phyloP scores from a whole-genome alignment of 768 basidiomycete genomes.

The Mycena indigotica region DNA sequence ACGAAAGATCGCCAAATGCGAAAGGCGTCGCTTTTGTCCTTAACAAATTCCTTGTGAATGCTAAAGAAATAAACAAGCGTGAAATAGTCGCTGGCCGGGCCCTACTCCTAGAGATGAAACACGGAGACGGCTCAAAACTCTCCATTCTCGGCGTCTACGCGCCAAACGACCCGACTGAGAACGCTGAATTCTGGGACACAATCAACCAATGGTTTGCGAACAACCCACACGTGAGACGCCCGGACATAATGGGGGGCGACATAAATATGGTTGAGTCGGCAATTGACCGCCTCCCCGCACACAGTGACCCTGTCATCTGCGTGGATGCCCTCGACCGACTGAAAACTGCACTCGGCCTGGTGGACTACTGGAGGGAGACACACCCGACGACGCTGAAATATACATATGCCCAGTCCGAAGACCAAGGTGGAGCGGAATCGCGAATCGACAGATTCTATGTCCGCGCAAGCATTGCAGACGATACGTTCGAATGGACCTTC shows the following conservation, averaged over 20 bases:
- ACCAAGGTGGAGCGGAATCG: conserved; percentile 24
- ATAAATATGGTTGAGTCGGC: conserved; percentile 44
- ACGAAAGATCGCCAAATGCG: conserved; percentile 19
- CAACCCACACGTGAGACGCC: conserved; percentile 16
- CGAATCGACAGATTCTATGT: conserved; percentile 41
- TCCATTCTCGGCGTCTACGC: conserved; percentile 38
- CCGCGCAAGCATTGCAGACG: conserved; percentile 7
- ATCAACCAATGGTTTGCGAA: conserved; percentile 12
- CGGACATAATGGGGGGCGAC: conserved; percentile 43
- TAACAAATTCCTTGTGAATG: conserved; percentile 29
- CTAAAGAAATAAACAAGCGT: background rate
- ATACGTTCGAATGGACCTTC: conserved; percentile 29
- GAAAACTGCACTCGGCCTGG: conserved; percentile 18
- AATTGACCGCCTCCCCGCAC: conserved; percentile 37
- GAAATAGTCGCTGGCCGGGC: background rate
- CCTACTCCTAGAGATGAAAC: conserved; percentile 1
- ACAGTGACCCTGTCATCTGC: conserved; percentile 18
- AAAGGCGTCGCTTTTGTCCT: conserved; percentile 37
- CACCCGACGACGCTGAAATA: conserved; percentile 26
- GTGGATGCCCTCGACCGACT: conserved; percentile 24
- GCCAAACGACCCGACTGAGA: conserved; percentile 33
- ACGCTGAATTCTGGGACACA: conserved; percentile 33
- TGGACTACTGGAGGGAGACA: conserved; percentile 36
- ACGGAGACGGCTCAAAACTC: conserved; percentile 24
- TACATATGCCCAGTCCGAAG: conserved; percentile 28